phyloP scores from a whole-genome alignment of 208 protist genomes.

The Trypanosoma lewisi region DNA sequence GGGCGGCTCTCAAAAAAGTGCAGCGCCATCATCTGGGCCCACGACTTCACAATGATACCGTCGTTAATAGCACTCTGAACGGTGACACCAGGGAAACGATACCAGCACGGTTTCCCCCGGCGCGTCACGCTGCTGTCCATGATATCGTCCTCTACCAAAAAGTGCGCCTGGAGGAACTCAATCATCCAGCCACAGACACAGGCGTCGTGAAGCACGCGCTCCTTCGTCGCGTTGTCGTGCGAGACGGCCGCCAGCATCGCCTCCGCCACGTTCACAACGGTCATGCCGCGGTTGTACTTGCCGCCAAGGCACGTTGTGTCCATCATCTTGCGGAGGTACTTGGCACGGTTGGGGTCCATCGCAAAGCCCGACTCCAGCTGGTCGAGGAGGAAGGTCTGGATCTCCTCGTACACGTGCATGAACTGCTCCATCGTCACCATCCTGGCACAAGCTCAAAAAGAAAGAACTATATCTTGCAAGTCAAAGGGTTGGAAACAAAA shows the following conservation, averaged over 20 bases:
- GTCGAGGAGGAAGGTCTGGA: slow-evolving; percentile 61
- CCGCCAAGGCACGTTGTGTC: slow-evolving; percentile 83
- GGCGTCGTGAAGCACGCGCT: slow-evolving; percentile 80
- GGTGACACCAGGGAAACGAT: slow-evolving; percentile 88
- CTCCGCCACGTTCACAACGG: slow-evolving; percentile 76
- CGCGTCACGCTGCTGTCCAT: slow-evolving; percentile 96
- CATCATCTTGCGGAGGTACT: slow-evolving; percentile 83
- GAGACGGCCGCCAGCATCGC: slow-evolving; percentile 26
- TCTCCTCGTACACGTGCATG: slow-evolving; percentile 73
- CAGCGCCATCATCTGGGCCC: slow-evolving; percentile 90
- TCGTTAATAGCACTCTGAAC: slow-evolving; percentile 95
- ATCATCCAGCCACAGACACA: slow-evolving; percentile 94
- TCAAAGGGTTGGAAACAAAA: background rate
- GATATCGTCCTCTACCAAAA: slow-evolving; percentile 97
- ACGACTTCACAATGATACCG: slow-evolving; percentile 92
- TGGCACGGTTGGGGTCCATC: slow-evolving; percentile 69
- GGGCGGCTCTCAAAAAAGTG: slow-evolving; percentile 87
- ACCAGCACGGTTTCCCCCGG: slow-evolving; percentile 96
- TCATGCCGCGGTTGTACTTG: slow-evolving; percentile 90
- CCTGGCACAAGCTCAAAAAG: background rate
- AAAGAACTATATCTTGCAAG: background rate
- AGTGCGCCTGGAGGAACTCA: slow-evolving; percentile 95
- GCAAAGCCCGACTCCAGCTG: slow-evolving; percentile 50
- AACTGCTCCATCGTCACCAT: slow-evolving; percentile 71
- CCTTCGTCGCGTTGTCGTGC: slow-evolving; percentile 23